phyloP scores from a whole-genome alignment of 306 rosid species.

The Aeschynomene evenia region DNA sequence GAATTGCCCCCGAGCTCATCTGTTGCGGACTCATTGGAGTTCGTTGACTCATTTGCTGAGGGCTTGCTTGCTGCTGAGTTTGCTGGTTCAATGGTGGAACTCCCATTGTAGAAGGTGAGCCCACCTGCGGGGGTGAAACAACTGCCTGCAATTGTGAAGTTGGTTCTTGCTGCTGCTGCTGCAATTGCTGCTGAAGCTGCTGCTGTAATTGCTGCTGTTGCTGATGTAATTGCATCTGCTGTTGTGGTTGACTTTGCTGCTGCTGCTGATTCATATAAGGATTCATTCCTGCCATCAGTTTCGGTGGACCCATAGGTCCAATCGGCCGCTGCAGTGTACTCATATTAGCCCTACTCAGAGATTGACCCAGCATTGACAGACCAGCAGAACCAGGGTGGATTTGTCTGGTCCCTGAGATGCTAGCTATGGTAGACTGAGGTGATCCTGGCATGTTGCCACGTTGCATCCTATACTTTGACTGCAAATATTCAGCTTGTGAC shows the following conservation, averaged over 20 bases:
- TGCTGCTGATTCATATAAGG: constrained; percentile 70
- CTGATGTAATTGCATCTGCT: constrained; percentile 36
- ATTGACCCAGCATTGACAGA: constrained; percentile 68
- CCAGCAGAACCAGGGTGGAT: constrained; percentile 62
- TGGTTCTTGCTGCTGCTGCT: constrained; percentile 74
- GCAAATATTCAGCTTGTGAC: constrained; percentile 34
- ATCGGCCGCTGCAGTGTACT: constrained; percentile 64
- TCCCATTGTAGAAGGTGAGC: constrained; percentile 89
- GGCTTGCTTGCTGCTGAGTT: constrained; percentile 71
- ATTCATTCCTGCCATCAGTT: constrained; percentile 59
- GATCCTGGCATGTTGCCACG: constrained; percentile 58
- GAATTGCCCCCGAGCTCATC: constrained; percentile 86
- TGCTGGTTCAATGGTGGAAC: constrained; percentile 75
- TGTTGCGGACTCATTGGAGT: constrained; percentile 97
- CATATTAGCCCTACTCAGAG: constrained; percentile 60
- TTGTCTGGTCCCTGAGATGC: constrained; percentile 73
- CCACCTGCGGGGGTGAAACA: constrained; percentile 83
- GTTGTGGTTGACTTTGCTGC: constrained; percentile 43
- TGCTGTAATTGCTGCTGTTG: constrained; percentile 43
- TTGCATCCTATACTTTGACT: constrained; percentile 46
- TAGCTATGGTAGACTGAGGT: constrained; percentile 61
- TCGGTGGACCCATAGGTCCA: constrained; percentile 90
- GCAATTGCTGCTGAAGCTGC: constrained; percentile 48
- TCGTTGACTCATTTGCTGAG: constrained; percentile 90
- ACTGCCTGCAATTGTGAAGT: constrained; percentile 73